A percentile compares a stretch with the other conserved stretches of the same genome.
Conservation (phyloP, 2,329 filamentous ascomycete species). For the Monosporascus cannonballus region DNA sequence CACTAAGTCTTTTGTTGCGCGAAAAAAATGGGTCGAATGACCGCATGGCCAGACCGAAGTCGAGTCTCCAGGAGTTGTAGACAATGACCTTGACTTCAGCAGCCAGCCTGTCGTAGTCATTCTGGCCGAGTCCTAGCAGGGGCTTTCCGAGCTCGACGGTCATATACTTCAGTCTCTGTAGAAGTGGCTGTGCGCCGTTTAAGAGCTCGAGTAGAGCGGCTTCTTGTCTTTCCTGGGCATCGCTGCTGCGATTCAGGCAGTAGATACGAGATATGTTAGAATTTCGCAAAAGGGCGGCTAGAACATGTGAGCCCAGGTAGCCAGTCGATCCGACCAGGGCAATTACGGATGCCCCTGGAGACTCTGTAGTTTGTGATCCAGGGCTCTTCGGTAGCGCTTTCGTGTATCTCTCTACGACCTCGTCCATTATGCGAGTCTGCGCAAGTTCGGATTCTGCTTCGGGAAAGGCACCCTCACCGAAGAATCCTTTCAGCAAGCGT, state of each 20-base stretch:
- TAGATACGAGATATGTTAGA: slow-evolving; percentile 4
- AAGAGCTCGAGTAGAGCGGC: neutral
- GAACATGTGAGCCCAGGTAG: slow-evolving; percentile 6
- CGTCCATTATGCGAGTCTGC: neutral
- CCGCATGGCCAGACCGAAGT: slow-evolving; percentile 9
- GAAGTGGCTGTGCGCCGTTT: neutral
- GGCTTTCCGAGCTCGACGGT: slow-evolving; percentile 4
- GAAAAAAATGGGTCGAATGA: slow-evolving; percentile 11
- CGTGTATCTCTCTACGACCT: slow-evolving; percentile 2
- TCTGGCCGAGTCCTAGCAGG: slow-evolving; percentile 1
- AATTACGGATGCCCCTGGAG: slow-evolving; percentile 1
- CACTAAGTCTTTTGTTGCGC: slow-evolving; percentile 1
- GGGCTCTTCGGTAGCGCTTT: slow-evolving; percentile 1
- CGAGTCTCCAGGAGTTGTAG: slow-evolving; percentile 14
- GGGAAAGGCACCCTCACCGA: slow-evolving; percentile 5
- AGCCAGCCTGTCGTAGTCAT: slow-evolving; percentile 1
- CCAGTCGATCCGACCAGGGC: slow-evolving; percentile 14
- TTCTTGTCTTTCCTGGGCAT: slow-evolving; percentile 1
- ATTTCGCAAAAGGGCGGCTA: slow-evolving; percentile 3
- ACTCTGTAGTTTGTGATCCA: neutral
- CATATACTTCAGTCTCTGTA: slow-evolving; percentile 3
- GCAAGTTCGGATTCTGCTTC: slow-evolving; percentile 1
- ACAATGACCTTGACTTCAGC: slow-evolving; percentile 9
- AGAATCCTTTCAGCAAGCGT: slow-evolving; percentile 4
- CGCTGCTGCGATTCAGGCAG: slow-evolving; percentile 3